Evolutionary conservation across 2,329 filamentous ascomycete genomes (phyloP), one percentile per base, ranked within the genome.

Genomic region (Aspergillus novofumigatus): DNA sequence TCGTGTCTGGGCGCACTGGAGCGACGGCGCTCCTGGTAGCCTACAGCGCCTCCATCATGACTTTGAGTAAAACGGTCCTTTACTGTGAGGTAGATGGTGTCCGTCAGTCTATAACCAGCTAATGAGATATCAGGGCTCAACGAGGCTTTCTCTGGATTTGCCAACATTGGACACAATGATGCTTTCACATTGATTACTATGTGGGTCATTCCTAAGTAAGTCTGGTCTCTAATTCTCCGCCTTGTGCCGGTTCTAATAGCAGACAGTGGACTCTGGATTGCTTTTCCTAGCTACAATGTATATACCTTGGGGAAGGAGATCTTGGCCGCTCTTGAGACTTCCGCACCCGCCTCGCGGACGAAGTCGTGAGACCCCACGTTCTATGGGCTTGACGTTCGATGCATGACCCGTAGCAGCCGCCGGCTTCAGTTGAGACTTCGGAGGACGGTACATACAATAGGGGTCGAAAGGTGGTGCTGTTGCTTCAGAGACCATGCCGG

Each of bases 181-280:
- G 63, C 76, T 42, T 61, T 68, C 3, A 79, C 78, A 10, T 65
- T 89, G 45, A 62, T 87, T 10, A 75, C 83, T 32, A 72, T 86
- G 25, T 90, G 86, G 79, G 81, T 86, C 29, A 73, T 90, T 59
- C 86, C 87, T 32, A 90, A 89, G 85, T 87, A 73, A 77, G 32
- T 83, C 75, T 56, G 4, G 44, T 21, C 21, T 32, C 23, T 28
- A 35, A 45, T 1, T 10, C 38, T 20, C 17, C 23, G 49, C 11
- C 48, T 50, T 32, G 10, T 23, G 44, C 32, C 26, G 45, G 26
- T 11, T 51, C 60, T 70, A 56, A 69, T 59, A 23, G 21, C 21
- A 58, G 51, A 14, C 53, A 87, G 85, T 70, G 84, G 83, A 38
- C 74, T 83, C 7, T 90, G 87, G 87, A 73, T 90, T 57, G 64